phyloP scores from a whole-genome alignment of 2,329 filamentous ascomycete species.

The Sporothrix brunneoviolacea region DNA sequence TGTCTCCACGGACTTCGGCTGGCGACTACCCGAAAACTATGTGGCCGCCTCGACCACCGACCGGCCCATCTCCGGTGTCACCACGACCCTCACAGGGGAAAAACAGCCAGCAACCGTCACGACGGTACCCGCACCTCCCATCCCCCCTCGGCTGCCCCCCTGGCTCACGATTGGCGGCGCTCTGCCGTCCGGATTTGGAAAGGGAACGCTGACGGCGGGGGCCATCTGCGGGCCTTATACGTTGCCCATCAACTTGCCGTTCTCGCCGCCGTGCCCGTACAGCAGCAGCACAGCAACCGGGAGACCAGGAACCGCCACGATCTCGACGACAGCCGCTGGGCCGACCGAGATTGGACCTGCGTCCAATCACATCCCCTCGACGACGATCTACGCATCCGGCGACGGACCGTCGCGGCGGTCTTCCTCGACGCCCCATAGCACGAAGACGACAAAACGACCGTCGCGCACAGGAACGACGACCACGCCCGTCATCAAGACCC shows the following conservation, averaged over 20 bases:
- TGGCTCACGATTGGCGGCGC: background rate
- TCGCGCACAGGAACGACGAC: no score
- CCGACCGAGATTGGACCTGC: no score
- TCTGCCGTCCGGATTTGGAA: conserved; percentile 2
- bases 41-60: background rate
- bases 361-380: no score
- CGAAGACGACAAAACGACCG: background rate
- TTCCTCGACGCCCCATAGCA: no score
- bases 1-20: no score
- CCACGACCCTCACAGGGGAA: background rate
- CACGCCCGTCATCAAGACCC: background rate
- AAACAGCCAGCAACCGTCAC: background rate
- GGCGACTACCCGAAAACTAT: no score
- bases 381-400: background rate
- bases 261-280: conserved; percentile 8
- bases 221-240: conserved; percentile 8
- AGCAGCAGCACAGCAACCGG: background rate
- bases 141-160: background rate
- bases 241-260: conserved; percentile 6
- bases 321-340: no score
- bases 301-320: background rate
- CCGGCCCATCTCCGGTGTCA: background rate
- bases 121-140: background rate
- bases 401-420: no score
- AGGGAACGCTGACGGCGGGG: conserved; percentile 2